These are phyloP conservation scores for Rhodofomes roseus DNA, from an alignment of 1,284 basidiomycete genomes.

Conservation along the genomic window DNA sequence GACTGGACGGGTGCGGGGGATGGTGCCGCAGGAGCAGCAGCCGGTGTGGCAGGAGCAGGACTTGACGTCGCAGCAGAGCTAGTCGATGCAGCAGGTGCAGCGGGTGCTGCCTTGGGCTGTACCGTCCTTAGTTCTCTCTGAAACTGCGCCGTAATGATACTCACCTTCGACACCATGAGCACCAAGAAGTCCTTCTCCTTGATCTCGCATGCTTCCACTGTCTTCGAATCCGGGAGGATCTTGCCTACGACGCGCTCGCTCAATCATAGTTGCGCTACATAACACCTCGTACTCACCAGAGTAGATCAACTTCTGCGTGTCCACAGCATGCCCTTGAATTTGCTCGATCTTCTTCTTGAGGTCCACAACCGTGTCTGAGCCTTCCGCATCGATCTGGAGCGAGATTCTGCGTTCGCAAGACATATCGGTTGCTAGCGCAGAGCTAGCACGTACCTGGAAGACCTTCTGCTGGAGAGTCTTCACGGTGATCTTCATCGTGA, in stretches of 20 bases:
- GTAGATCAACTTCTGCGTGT: slow-evolving; percentile 93
- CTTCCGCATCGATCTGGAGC: slow-evolving; percentile 77
- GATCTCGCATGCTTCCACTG: slow-evolving; percentile 85
- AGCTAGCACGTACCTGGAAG: slow-evolving; percentile 49
- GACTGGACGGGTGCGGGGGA: slow-evolving; percentile 31
- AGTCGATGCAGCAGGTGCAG: slow-evolving; percentile 26
- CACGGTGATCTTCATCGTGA: slow-evolving; percentile 85
- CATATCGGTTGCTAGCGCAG: background rate
- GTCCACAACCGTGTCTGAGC: slow-evolving; percentile 68
- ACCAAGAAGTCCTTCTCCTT: slow-evolving; percentile 99
- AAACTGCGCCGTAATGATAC: slow-evolving; percentile 7
- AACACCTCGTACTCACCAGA: slow-evolving; percentile 51
- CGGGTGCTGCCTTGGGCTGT: slow-evolving; percentile 56
- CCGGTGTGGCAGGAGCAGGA: slow-evolving; percentile 28
- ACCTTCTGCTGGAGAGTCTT: slow-evolving; percentile 93
- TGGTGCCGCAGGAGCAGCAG: slow-evolving; percentile 29
- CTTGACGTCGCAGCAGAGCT: slow-evolving; percentile 18
- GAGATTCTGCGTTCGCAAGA: background rate
- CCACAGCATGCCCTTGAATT: slow-evolving; percentile 71
- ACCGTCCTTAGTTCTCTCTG: no score
- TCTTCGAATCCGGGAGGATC: slow-evolving; percentile 88
- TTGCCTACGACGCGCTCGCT: slow-evolving; percentile 59
- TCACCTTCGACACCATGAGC: slow-evolving; percentile 95
- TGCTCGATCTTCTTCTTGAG: slow-evolving; percentile 87
- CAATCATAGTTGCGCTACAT: background rate